phyloP scores from a whole-genome alignment of 2,329 filamentous ascomycete species.

The Colletotrichum abscissum region DNA sequence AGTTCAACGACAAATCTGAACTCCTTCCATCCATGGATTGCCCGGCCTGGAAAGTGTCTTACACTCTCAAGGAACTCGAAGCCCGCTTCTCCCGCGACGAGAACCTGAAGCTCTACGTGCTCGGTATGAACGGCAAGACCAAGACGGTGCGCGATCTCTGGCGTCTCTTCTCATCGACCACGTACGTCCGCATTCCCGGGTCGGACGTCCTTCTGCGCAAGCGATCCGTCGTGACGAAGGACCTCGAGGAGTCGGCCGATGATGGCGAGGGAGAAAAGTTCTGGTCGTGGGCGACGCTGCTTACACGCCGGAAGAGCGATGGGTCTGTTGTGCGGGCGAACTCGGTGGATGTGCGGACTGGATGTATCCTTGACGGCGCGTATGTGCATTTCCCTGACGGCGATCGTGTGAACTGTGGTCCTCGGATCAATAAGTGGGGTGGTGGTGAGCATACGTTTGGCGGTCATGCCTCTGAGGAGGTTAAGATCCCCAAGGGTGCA shows the following conservation, averaged over 20 bases:
- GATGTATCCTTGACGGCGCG: slow-evolving; percentile 55
- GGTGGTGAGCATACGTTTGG: slow-evolving; percentile 41
- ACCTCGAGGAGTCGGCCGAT: slow-evolving; percentile 36
- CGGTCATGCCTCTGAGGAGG: slow-evolving; percentile 44
- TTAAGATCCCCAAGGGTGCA: slow-evolving; percentile 38
- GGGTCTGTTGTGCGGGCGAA: slow-evolving; percentile 50
- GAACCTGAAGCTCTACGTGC: slow-evolving; percentile 44
- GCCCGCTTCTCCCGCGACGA: slow-evolving; percentile 43
- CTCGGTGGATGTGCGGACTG: slow-evolving; percentile 57
- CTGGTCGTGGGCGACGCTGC: slow-evolving; percentile 46
- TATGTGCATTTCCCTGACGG: slow-evolving; percentile 58
- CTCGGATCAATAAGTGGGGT: slow-evolving; percentile 35
- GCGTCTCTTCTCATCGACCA: slow-evolving; percentile 43
- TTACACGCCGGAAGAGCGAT: slow-evolving; percentile 43
- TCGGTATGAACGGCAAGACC: slow-evolving; percentile 54
- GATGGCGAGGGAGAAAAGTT: slow-evolving; percentile 19
- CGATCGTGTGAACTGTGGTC: slow-evolving; percentile 54
- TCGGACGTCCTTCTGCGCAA: slow-evolving; percentile 51
- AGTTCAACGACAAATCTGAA: slow-evolving; percentile 30
- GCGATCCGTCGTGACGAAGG: slow-evolving; percentile 20
- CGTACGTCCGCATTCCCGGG: slow-evolving; percentile 51
- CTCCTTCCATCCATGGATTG: slow-evolving; percentile 16
- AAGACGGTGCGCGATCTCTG: slow-evolving; percentile 45
- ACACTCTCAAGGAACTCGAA: slow-evolving; percentile 43
- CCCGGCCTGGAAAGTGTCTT: slow-evolving; percentile 33